Evolutionary conservation across 1,139 yeast genomes (phyloP), one percentile per base, ranked within the genome.

Genomic region (Zygoascus meyerae): DNA sequence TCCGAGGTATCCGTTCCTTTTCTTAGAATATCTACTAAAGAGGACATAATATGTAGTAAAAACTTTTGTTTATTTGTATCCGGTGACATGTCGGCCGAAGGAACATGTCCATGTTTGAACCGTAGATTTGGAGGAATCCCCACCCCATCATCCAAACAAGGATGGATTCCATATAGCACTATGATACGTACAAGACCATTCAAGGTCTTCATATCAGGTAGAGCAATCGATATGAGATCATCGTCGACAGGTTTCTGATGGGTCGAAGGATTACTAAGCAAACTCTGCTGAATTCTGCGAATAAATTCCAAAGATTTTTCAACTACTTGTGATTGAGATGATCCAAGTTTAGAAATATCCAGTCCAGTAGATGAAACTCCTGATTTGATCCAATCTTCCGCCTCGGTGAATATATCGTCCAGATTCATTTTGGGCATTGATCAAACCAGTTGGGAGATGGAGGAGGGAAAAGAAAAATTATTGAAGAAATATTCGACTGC

Each of bases 201-300:
- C 50, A 90, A 77, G 2, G 79, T 75, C 60, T 81, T 83, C 71
- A 90, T 79, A 61, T 90, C 97, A 58, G 86, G 90, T 9, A 90
- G 69, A 0, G 97, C 86, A 12, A 90, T 82, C 6, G 83, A 71
- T 15, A 90, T 75, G 45, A 85, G 62, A 41, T 75, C 55, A 18
- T 44, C 26, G 4, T 21, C 26, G 26, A 21, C 26, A 7, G 26
- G 26, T 6, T 37, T 18, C 10, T 36, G 39, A n/a, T 18, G n/a
- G 21, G 21, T 32, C 2, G 31, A 15, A 5, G 38, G 40, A 18
- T 32, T 36, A 17, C 17, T 14, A 14, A 17, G 31, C 43, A 40
- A 32, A 14, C 14, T 12, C 14, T 28, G 28, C 45, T 50, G 52
- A 40, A 52, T 43, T 34, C 48, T 38, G 32, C 40, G 46, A 12